A percentile compares a stretch with the other conserved stretches of the same genome.
These are phyloP conservation scores for Colletotrichum paranaense DNA, from an alignment of 2,329 filamentous ascomycete genomes.

Conservation along the genomic window DNA sequence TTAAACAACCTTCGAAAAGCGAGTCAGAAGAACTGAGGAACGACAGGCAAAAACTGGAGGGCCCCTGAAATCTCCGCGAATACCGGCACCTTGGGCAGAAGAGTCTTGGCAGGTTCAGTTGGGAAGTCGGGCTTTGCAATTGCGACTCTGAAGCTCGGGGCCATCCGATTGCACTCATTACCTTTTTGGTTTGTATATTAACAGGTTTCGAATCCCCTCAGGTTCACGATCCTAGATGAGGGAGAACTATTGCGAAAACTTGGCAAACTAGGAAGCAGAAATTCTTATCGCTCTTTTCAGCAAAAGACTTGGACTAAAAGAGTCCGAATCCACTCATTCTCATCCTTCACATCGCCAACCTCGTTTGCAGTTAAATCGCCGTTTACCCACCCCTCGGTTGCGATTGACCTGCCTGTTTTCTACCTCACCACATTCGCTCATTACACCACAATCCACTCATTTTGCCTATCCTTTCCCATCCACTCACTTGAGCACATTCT, in stretches of 20 bases:
- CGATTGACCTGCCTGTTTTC: constrained; percentile 10
- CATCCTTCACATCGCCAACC: not conserved
- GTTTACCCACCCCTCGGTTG: not conserved
- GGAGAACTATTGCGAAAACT: not conserved
- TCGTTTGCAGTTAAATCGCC: not conserved
- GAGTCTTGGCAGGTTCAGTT: not conserved
- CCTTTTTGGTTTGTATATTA: constrained; percentile 9
- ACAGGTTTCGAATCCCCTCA: constrained; percentile 12
- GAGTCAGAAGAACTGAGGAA: constrained; percentile 10
- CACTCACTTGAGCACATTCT: not conserved
- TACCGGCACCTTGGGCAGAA: not conserved
- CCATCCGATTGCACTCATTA: too few relatives aligned
- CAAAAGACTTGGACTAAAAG: not conserved
- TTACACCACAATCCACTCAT: constrained; percentile 10
- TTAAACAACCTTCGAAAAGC: not conserved
- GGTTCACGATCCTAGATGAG: not conserved
- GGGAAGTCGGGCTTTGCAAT: too few relatives aligned
- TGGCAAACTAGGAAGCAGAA: constrained; percentile 10
- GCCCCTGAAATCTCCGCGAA: constrained; percentile 17
- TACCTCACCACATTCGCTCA: constrained; percentile 7
- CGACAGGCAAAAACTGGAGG: constrained; percentile 1
- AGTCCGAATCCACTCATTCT: constrained; percentile 15
- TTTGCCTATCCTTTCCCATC: constrained; percentile 1
- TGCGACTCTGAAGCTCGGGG: too few relatives aligned
- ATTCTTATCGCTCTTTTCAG: not conserved